phyloP scores from a whole-genome alignment of 2,329 filamentous ascomycete genomes.

The Aschersonia sp. region DNA sequence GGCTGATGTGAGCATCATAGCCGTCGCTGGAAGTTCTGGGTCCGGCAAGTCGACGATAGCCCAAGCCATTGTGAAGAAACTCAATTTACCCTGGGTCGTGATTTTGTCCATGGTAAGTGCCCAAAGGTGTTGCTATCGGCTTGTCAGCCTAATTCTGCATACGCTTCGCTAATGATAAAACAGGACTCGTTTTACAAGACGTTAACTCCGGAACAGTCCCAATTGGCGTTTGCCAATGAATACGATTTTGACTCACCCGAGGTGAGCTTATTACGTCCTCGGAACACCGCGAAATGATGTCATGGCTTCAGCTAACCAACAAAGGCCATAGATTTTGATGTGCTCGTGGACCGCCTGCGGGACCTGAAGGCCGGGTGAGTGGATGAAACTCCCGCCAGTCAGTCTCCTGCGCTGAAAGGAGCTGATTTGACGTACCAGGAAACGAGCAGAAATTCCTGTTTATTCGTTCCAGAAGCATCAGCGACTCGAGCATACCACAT shows the following conservation, averaged over 20 bases:
- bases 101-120: conserved; percentile 79
- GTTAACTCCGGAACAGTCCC: conserved; percentile 63
- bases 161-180: conserved; percentile 9
- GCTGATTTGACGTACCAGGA: conserved; percentile 32
- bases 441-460: conserved; percentile 78
- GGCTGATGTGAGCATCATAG: conserved; percentile 93
- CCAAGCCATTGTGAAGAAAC: conserved; percentile 72
- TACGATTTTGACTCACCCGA: conserved; percentile 93
- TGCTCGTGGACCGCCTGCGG: conserved; percentile 61
- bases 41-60: conserved; percentile 90
- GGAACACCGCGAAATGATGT: too few species aligned
- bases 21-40: conserved; percentile 86
- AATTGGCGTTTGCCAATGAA: conserved; percentile 72
- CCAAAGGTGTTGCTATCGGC: neutral
- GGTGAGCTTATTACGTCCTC: conserved; percentile 16
- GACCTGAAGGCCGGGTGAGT: conserved; percentile 84
- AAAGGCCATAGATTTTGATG: conserved; percentile 81
- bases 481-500: conserved; percentile 62
- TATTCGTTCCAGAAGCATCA: conserved; percentile 94
- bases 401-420: neutral
- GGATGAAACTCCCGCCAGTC: conserved; percentile 1
- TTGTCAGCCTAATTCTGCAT: too few species aligned
- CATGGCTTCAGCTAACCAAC: too few species aligned
- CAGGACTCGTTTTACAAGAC: conserved; percentile 97
- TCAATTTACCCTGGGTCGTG: conserved; percentile 95